Base-by-base conservation (phyloP, 352 stramenopile genomes). In the Albugo laibachii region DNA sequence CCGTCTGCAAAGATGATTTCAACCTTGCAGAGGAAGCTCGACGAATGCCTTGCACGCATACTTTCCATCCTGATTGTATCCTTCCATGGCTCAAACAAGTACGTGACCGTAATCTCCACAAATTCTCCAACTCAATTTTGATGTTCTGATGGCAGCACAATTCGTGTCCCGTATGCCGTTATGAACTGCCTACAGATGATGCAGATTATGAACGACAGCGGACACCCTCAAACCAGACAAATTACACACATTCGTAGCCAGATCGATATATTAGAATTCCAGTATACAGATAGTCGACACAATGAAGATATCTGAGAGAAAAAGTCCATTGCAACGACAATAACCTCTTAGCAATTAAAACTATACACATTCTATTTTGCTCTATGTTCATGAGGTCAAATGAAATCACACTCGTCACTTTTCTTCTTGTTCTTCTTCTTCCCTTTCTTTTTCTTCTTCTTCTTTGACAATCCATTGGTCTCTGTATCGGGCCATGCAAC, bases 1-100 rank as follows among this genome's bases (percentile, higher is more conserved):
- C 78, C 13, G 76, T 92, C 44, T 92, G 78, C 69, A 92, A 92
- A 47, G 78, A 92, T 49, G 65, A 69, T 12, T 92, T 88, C 24
- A 66, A 59, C n/a, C 54, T 92, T 2, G 66, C 79, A 20, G 75
- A 92, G 13, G 71, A 88, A 18, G 69, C 67, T 5, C 72, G 79
- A 48, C 62, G 71, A 16, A 53, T 92, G 45, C 78, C 78, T 41
- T 92, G 78, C 51, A 47, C 68, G 15, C 78, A 92, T 48, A 62
- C 61, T 20, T 88, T 92, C 48, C 78, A 92, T 49, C 68, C 76
- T 24, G 73, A 92, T 44, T 92, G 78, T 54, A 92, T 92, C 45
- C 58, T 84, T 38, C 78, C 78, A 37, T 92, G 78, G 78, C 63
- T 92, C 36, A 82, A 86, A 50, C 66, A 69, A 54, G 63, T 69